Evolutionary conservation across 1,284 basidiomycete species (phyloP).

Genomic region (Phellinidium pouzarii): DNA sequence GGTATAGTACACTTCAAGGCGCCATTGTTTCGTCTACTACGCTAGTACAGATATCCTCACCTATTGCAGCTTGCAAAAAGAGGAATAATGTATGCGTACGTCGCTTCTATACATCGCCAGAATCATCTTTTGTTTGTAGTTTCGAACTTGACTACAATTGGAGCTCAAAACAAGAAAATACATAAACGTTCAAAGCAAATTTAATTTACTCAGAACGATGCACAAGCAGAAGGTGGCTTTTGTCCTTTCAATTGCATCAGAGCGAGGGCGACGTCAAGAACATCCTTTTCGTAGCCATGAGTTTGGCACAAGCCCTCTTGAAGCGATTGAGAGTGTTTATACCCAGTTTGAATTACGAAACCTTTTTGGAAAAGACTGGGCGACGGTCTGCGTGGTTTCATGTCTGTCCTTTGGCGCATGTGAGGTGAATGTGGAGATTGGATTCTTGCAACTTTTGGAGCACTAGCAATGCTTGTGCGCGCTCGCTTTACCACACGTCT

Average conservation of each 20-base stretch:
- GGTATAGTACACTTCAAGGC: background rate
- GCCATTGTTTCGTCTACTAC: slow-evolving; percentile 17
- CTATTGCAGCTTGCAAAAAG: slow-evolving; percentile 30
- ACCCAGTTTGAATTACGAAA: background rate
- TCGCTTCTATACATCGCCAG: too few species aligned
- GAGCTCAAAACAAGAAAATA: background rate
- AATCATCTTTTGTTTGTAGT: background rate
- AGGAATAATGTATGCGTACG: too few species aligned
- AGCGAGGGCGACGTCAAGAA: slow-evolving; percentile 14
- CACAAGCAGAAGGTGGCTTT: background rate
- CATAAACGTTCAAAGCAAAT: background rate
- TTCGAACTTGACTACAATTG: background rate
- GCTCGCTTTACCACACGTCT: slow-evolving; percentile 21
- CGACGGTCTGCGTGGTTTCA: slow-evolving; percentile 1
- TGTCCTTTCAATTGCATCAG: slow-evolving; percentile 10
- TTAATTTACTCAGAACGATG: background rate
- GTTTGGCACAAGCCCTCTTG: background rate
- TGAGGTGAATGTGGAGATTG: background rate
- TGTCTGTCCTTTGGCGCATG: slow-evolving; percentile 11
- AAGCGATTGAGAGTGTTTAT: background rate
- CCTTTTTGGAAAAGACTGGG: slow-evolving; percentile 1
- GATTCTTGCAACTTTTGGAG: background rate
- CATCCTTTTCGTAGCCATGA: background rate
- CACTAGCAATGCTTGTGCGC: slow-evolving; percentile 15
- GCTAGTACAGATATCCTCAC: slow-evolving; percentile 22